Evolutionary conservation across 805 yeast species (phyloP).

Genomic region (Suhomyces xylopsoci): DNA sequence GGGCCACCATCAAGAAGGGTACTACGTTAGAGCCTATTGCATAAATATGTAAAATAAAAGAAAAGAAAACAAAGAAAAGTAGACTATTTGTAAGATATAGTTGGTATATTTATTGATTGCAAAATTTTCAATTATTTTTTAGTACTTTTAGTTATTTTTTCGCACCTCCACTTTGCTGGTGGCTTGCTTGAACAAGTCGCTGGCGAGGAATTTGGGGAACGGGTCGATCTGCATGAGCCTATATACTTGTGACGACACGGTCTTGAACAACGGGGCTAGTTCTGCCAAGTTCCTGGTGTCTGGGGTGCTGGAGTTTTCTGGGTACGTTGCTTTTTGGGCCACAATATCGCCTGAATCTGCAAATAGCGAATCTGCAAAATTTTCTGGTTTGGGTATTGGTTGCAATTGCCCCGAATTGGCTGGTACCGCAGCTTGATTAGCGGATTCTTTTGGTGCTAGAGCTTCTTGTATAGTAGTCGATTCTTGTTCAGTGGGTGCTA

Average conservation of each 20-base stretch:
- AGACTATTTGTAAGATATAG: too few species aligned
- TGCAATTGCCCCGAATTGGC: too few species aligned
- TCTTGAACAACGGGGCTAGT: conserved; percentile 38
- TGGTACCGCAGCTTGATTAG: too few species aligned
- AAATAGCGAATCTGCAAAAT: neutral
- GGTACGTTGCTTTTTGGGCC: neutral
- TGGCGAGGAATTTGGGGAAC: conserved; percentile 58
- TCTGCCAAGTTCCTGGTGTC: conserved; percentile 10
- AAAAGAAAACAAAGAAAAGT: too few species aligned
- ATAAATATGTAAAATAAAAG: conserved; percentile 15
- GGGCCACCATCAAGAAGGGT: conserved; percentile 98
- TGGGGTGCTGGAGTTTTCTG: neutral
- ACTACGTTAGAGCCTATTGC: conserved; percentile 78
- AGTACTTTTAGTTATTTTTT: too few species aligned
- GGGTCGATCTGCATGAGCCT: conserved; percentile 71
- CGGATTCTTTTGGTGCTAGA: too few species aligned
- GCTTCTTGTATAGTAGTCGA: too few species aligned
- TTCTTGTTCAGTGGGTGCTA: too few species aligned
- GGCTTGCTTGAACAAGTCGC: conserved; percentile 18
- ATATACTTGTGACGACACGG: conserved; percentile 49
- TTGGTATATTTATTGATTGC: too few species aligned
- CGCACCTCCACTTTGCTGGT: neutral
- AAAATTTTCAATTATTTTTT: too few species aligned
- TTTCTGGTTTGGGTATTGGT: neutral
- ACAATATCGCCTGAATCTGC: neutral